Evolutionary conservation across 805 yeast species (phyloP), one percentile per base, ranked within the genome.

Genomic region (Vanderwaltozyma verrucispora): DNA sequence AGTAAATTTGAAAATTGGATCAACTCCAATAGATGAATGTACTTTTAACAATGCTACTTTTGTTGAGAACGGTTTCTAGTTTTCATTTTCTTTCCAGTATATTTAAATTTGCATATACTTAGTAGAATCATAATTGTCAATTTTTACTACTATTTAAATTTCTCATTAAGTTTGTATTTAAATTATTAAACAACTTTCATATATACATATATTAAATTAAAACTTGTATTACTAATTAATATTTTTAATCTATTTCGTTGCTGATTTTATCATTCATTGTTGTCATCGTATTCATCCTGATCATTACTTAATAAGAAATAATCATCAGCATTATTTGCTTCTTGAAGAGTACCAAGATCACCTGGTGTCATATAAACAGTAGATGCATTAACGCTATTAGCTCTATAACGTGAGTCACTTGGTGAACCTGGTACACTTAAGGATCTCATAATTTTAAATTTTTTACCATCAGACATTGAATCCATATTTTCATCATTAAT

Each of bases 381-480:
- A 30, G 54, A 47, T 16, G 33, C 30, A 4, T 37, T 29, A 5
- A 37, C 38, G 24, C 53, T 49, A 8, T 41, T 41, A 4, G 52
- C 37, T 32, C 51, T 49, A 13, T 51, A 43, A 1, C 77, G 62
- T 12, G 43, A 29, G 46, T 74, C 68, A 40, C 88, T 69, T 43
- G 98, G 97, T 5, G 96, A 88, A 2, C 96, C 97, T 1, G 97
- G 97, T n/a, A 85, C 96, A 43, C 94, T 81, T 46, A 89, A 68
- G 14, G 97, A 97, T 54, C 96, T 74, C 6, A 95, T 77, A 42
- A 89, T 74, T 62, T 88, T 89, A 51, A 78, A 58, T 49, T 68
- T 70, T 35, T 69, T 63, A 27, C 62, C 57, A 44, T 62, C 59
- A 1, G 62, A 55, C 19, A 59, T 37, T 1, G 58, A 25, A 27